Evolutionary conservation across 2,329 filamentous ascomycete genomes (phyloP).

Genomic region (Monosporascus sp.): DNA sequence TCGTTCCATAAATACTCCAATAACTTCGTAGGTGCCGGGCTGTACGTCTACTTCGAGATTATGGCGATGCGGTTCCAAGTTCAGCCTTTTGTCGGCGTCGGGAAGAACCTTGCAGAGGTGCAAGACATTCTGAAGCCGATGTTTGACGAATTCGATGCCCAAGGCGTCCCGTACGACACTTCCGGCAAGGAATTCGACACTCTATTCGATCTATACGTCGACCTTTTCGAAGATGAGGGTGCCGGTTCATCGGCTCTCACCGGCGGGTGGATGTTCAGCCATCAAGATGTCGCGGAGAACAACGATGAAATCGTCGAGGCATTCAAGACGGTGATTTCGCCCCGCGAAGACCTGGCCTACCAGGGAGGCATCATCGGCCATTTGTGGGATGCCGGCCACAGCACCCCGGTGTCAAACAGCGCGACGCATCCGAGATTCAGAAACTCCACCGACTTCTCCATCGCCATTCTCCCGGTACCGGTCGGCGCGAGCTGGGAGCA

Average conservation of each 20-base stretch:
- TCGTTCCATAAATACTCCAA: constrained; percentile 41
- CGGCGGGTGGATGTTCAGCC: constrained; percentile 33
- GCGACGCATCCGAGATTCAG: constrained; percentile 35
- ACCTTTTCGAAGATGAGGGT: constrained; percentile 31
- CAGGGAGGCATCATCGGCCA: constrained; percentile 31
- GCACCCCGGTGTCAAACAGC: constrained; percentile 30
- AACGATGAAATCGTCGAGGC: constrained; percentile 30
- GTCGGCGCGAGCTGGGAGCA: constrained; percentile 36
- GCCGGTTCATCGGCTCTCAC: constrained; percentile 30
- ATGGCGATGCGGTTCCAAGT: constrained; percentile 34
- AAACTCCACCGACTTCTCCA: constrained; percentile 29
- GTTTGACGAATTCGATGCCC: constrained; percentile 25
- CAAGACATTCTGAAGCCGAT: constrained; percentile 30
- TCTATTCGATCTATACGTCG: constrained; percentile 32
- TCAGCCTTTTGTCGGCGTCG: constrained; percentile 32
- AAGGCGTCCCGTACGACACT: constrained; percentile 24
- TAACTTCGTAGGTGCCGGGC: constrained; percentile 34
- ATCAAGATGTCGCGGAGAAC: constrained; percentile 29
- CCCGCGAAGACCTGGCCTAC: constrained; percentile 19
- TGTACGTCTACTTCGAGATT: constrained; percentile 40
- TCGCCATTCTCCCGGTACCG: constrained; percentile 27
- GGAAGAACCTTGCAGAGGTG: constrained; percentile 30
- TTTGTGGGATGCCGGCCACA: constrained; percentile 33
- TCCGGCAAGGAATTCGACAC: constrained; percentile 25
- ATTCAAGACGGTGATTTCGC: constrained; percentile 27